Percentiles rank a stretch among this genome's conserved stretches.
phyloP scores from a whole-genome alignment of 306 rosid genomes.

The Quercus rubra region DNA sequence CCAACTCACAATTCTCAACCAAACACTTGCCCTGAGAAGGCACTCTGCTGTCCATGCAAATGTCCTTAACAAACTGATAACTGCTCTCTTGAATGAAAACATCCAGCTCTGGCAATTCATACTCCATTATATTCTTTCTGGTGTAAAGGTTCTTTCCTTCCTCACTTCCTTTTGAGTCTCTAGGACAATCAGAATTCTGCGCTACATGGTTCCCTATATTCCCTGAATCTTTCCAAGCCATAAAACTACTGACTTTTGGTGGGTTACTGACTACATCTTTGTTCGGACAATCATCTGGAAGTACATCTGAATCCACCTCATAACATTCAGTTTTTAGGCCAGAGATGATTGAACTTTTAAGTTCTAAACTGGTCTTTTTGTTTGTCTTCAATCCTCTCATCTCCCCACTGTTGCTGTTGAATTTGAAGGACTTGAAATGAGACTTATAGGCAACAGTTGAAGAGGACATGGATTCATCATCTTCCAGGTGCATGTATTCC shows the following conservation, averaged over 20 bases:
- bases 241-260: conserved; percentile 9
- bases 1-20: conserved; percentile 24
- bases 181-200: not conserved
- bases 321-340: not conserved
- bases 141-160: conserved; percentile 21
- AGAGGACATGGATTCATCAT: conserved; percentile 22
- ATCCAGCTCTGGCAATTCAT: conserved; percentile 64
- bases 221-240: conserved; percentile 31
- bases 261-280: not conserved
- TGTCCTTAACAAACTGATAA: conserved; percentile 53
- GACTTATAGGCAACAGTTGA: conserved; percentile 16
- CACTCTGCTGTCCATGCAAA: conserved; percentile 33
- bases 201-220: conserved; percentile 3
- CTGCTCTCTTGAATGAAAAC: conserved; percentile 70
- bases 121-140: conserved; percentile 30
- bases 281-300: conserved; percentile 10
- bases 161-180: conserved; percentile 8
- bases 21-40: conserved; percentile 17
- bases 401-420: conserved; percentile 19
- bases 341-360: not conserved
- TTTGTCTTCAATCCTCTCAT: conserved; percentile 9
- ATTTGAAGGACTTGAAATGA: conserved; percentile 29
- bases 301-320: not conserved
- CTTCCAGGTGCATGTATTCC: not conserved
- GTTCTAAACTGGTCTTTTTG: not conserved